A percentile compares a stretch with the other conserved stretches of the same genome.
Conservation (phyloP, 2,329 filamentous ascomycete genomes). For the Hypoxylon sp. region DNA sequence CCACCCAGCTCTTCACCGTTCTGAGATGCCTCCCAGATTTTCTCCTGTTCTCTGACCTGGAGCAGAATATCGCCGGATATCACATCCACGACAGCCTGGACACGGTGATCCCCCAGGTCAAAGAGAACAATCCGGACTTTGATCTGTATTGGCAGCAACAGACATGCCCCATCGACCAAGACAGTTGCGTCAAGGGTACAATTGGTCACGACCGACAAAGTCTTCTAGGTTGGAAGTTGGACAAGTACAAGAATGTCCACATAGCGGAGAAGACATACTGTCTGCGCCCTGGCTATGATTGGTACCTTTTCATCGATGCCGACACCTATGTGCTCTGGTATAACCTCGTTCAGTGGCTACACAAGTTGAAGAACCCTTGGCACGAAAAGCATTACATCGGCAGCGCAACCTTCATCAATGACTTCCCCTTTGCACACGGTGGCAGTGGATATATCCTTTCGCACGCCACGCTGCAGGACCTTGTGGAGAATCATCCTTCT, state of each 20-base stretch:
- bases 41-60: constrained; percentile 69
- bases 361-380: constrained; percentile 54
- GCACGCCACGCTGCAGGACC: constrained; percentile 62
- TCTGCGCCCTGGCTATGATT: constrained; percentile 64
- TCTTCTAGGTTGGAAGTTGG: constrained; percentile 63
- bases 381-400: constrained; percentile 62
- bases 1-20: constrained; percentile 66
- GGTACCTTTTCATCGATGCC: constrained; percentile 71
- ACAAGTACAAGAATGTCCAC: constrained; percentile 73
- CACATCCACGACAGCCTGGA: constrained; percentile 61
- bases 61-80: constrained; percentile 59
- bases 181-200: constrained; percentile 55
- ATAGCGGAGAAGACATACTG: constrained; percentile 67
- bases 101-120: constrained; percentile 57
- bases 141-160: constrained; percentile 60
- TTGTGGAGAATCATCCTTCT: constrained; percentile 56
- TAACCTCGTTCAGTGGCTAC: constrained; percentile 63
- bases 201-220: constrained; percentile 14
- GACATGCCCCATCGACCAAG: constrained; percentile 59
- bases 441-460: constrained; percentile 68
- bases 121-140: constrained; percentile 62
- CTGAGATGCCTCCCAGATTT: constrained; percentile 63
- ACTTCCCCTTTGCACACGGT: constrained; percentile 64
- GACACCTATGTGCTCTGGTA: constrained; percentile 69
- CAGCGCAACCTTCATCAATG: constrained; percentile 58